Percentiles rank a stretch among this genome's conserved stretches.
phyloP scores from a whole-genome alignment of 192 early-diverging fungal species.

The Dissophora ornata region DNA sequence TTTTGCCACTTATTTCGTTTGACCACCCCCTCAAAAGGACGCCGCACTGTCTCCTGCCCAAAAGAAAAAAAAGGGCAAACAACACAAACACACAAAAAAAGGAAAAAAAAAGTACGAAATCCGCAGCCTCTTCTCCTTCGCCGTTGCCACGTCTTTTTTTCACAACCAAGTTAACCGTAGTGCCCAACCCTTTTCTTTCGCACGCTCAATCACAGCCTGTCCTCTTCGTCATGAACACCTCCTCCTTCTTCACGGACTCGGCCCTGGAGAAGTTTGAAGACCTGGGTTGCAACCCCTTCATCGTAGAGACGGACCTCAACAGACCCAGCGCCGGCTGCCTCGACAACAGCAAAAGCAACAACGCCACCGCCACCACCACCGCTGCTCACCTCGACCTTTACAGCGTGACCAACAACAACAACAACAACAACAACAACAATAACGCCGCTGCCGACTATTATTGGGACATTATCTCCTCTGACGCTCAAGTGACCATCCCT shows the following conservation, averaged over 20 bases:
- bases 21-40: background rate
- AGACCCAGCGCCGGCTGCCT: constrained; percentile 3
- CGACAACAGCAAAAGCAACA: constrained; percentile 23
- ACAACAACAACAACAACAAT: constrained; percentile 24
- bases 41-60: background rate
- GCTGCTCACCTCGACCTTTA: background rate
- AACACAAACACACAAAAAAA: constrained; percentile 10
- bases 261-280: constrained; percentile 16
- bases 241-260: background rate
- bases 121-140: background rate
- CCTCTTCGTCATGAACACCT: constrained; percentile 18
- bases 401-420: constrained; percentile 18
- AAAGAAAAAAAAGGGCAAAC: constrained; percentile 19
- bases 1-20: constrained; percentile 3
- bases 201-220: constrained; percentile 9
- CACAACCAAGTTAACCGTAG: too few species aligned
- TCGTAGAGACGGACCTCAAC: constrained; percentile 2
- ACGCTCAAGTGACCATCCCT: background rate
- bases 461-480: constrained; percentile 9
- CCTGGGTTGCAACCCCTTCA: constrained; percentile 18
- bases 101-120: too few species aligned
- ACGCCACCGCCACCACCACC: constrained; percentile 4
- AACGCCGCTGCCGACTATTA: background rate
- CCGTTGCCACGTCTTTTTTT: background rate
- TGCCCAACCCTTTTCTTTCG: too few species aligned